Base-by-base conservation (phyloP, 805 yeast genomes). In the Starmerella sp. region DNA sequence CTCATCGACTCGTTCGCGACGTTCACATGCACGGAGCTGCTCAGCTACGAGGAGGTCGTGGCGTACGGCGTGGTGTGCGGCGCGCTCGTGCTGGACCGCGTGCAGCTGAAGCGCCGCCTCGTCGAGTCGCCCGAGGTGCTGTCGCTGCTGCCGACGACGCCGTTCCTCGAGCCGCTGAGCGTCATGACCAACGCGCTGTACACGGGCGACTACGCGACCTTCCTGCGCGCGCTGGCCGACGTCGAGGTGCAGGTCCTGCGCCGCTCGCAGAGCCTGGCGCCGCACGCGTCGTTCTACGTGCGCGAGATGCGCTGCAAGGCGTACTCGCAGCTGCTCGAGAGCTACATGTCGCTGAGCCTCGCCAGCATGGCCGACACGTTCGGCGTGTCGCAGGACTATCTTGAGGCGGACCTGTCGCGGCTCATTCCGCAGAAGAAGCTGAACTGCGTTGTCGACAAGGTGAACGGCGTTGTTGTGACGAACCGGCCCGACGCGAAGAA, bases 401-500 rank as follows among this genome's bases (percentile, higher is more conserved):
- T 93, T 65, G 98, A 93, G 58, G 60, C 69, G 53, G 98, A 93
- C 69, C 75, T 93, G 62, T 81, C 95, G 65, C 85, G 83, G 67
- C 88, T 91, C 67, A 88, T 93, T 63, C 96, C 97, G 39, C 90
- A 83, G 70, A 89, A 90, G 68, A 88, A 88, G 71, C 77, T 93
- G 67, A 91, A 90, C 72, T 93, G 98, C 73, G 90, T 93, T 51
- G 88, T 93, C 66, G 98, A 93, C 69, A 81, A 87, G 66, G 97
- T 93, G 51, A 87, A 89, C 69, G 97, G 75, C 31, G 87, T 93
- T 58, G 86, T 93, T 60, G 95, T 87, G 69, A 93, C 98, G 15
- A 93, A 89, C 71, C 79, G 97, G 62, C 96, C 97, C 1, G 98
- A 93, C 69, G 89, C 85, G 73, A 93, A 93, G 72, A 91, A 93